Conservation (phyloP, 2,329 filamentous ascomycete genomes). For the Penicillium corylophilum region DNA sequence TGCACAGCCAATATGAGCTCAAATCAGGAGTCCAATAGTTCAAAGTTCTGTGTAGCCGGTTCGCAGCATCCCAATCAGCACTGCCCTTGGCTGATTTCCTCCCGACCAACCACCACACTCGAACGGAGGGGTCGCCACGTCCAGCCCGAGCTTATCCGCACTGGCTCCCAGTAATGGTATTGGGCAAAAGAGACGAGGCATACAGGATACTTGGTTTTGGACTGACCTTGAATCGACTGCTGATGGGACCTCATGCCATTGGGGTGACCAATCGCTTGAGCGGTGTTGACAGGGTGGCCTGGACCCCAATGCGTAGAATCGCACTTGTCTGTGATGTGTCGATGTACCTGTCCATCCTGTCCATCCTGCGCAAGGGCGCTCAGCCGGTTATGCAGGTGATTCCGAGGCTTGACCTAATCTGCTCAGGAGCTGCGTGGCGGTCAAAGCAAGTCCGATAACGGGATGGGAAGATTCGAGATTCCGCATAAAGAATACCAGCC, state of each 20-base stretch:
- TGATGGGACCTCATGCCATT: not conserved
- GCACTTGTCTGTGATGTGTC: constrained; percentile 2
- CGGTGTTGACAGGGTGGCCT: not conserved
- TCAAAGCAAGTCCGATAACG: constrained; percentile 2
- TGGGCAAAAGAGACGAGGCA: not conserved
- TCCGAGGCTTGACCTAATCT: constrained; percentile 9
- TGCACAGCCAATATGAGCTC: not conserved
- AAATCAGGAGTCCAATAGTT: not conserved
- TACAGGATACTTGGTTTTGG: not conserved
- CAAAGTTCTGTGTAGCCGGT: constrained; percentile 5
- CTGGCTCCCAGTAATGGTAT: not conserved
- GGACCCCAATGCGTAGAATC: constrained; percentile 1
- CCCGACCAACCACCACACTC: not conserved
- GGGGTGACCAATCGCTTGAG: not conserved
- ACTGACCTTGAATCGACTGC: not conserved
- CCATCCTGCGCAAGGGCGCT: constrained; percentile 10
- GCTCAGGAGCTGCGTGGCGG: constrained; percentile 4
- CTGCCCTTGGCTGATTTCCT: constrained; percentile 1
- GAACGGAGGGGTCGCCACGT: not conserved
- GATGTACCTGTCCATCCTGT: constrained; percentile 10
- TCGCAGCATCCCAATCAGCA: not conserved
- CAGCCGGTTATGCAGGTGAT: constrained; percentile 13
- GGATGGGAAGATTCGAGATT: not conserved
- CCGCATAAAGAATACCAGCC: too few relatives aligned
- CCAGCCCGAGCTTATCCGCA: not conserved